A percentile compares a stretch with the other conserved stretches of the same genome.
Conservation (phyloP, 352 stramenopile species). For the Nothophytophthora sp. region DNA sequence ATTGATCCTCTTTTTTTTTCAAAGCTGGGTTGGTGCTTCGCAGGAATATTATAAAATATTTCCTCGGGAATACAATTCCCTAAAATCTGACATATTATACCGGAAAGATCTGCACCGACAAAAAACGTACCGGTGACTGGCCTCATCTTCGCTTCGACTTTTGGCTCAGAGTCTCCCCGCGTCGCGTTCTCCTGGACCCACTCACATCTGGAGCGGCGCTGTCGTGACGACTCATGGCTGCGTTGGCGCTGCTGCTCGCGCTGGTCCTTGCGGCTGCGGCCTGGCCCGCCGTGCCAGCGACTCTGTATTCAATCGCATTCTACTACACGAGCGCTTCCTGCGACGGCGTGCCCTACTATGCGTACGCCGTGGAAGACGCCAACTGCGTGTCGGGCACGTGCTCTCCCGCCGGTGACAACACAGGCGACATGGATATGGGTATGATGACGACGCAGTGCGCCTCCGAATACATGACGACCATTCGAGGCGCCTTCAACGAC, state of each 20-base stretch:
- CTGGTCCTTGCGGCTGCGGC: background rate
- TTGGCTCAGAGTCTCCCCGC: no score
- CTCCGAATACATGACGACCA: constrained; percentile 5
- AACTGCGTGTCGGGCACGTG: constrained; percentile 2
- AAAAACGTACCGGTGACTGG: no score
- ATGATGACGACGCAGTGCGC: constrained; percentile 16
- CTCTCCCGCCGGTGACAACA: constrained; percentile 7
- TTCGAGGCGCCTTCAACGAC: constrained; percentile 8
- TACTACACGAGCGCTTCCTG: constrained; percentile 22
- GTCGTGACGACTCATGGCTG: no score
- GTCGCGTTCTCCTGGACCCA: no score
- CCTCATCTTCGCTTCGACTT: no score
- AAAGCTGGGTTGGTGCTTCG: no score
- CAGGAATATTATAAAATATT: no score
- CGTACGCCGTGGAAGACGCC: constrained; percentile 1
- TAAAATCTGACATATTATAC: no score
- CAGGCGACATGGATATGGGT: constrained; percentile 4
- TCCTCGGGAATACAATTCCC: no score
- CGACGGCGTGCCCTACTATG: constrained; percentile 9
- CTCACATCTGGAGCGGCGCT: no score
- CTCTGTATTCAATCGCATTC: constrained; percentile 16
- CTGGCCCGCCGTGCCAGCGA: background rate
- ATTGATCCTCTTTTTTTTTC: no score
- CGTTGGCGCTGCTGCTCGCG: background rate
- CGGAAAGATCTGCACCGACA: no score